These are phyloP conservation scores for Sporormia fimetaria DNA, from an alignment of 495 filamentous ascomycete species.

Conservation along the genomic window DNA sequence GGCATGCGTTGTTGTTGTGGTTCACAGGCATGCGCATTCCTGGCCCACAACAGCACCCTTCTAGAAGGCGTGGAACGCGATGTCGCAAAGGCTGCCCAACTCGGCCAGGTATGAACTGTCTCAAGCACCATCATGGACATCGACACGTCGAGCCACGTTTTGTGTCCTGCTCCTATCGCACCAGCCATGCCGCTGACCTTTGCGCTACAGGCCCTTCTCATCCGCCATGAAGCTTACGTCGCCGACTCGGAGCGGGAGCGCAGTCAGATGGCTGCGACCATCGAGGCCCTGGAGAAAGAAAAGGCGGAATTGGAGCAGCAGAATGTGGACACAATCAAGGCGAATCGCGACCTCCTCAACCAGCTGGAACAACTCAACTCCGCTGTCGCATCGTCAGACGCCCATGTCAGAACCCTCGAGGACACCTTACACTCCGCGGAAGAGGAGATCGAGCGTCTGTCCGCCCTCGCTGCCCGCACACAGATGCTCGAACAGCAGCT, in stretches of 20 bases:
- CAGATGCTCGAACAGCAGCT: conserved; percentile 69
- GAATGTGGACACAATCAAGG: conserved; percentile 63
- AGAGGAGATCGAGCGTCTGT: conserved; percentile 61
- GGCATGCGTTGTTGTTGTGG: conserved; percentile 84
- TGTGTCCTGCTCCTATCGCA: not conserved
- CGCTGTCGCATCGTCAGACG: conserved; percentile 62
- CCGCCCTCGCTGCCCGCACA: conserved; percentile 59
- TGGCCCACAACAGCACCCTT: conserved; percentile 68
- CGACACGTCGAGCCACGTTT: not conserved
- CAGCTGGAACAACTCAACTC: conserved; percentile 74
- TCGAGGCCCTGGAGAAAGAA: conserved; percentile 66
- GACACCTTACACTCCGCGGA: conserved; percentile 62
- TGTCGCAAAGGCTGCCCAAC: conserved; percentile 67
- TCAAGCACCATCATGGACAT: not conserved
- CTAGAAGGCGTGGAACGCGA: conserved; percentile 75
- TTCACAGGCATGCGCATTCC: conserved; percentile 61
- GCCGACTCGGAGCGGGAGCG: conserved; percentile 79
- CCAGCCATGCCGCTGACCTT: conserved; percentile 49
- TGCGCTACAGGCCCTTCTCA: conserved; percentile 72
- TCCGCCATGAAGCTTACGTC: conserved; percentile 87
- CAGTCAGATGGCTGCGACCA: conserved; percentile 50
- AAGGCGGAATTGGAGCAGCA: conserved; percentile 59
- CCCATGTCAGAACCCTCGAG: conserved; percentile 57
- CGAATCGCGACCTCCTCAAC: conserved; percentile 66
- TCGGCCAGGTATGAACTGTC: conserved; percentile 66